A percentile compares a stretch with the other conserved stretches of the same genome.
Evolutionary conservation across 177 flowering plant genomes (phyloP).

Genomic region (Vitis hybrid): DNA sequence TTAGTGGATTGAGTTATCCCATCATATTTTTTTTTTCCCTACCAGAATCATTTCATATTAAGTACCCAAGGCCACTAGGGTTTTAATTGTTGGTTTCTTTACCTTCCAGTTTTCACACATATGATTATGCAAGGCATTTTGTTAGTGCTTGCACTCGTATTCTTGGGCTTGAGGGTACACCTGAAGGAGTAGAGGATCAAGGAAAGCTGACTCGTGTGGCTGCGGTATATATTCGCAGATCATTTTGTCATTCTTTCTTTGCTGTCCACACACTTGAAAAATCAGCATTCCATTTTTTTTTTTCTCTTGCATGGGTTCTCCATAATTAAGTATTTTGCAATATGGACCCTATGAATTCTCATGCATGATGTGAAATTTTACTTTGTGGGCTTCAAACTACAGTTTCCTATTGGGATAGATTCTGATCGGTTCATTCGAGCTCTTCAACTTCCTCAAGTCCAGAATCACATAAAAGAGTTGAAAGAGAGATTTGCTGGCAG

Average conservation of each 20-base stretch:
- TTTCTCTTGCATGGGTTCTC: neutral
- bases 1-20: too few species aligned
- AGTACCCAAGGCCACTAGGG: too few species aligned
- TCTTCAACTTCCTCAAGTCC: conserved; percentile 70
- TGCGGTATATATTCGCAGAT: conserved; percentile 51
- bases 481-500: conserved; percentile 87
- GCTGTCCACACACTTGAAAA: too few species aligned
- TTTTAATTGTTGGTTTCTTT: neutral
- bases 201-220: conserved; percentile 94
- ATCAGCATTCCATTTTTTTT: too few species aligned
- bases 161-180: conserved; percentile 97
- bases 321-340: neutral
- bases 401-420: conserved; percentile 99
- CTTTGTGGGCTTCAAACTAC: conserved; percentile 12
- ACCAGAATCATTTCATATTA: too few species aligned
- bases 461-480: conserved; percentile 70
- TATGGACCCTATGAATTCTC: too few species aligned
- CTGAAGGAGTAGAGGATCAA: conserved; percentile 98
- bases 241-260: neutral
- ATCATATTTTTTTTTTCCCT: too few species aligned
- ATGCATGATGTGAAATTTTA: too few species aligned
- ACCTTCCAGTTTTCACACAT: conserved; percentile 83
- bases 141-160: conserved; percentile 99
- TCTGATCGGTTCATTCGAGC: conserved; percentile 91
- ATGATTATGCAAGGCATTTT: conserved; percentile 97